Evolutionary conservation across 805 yeast genomes (phyloP), one percentile per base, ranked within the genome.

Genomic region (Brettanomyces sp.): DNA sequence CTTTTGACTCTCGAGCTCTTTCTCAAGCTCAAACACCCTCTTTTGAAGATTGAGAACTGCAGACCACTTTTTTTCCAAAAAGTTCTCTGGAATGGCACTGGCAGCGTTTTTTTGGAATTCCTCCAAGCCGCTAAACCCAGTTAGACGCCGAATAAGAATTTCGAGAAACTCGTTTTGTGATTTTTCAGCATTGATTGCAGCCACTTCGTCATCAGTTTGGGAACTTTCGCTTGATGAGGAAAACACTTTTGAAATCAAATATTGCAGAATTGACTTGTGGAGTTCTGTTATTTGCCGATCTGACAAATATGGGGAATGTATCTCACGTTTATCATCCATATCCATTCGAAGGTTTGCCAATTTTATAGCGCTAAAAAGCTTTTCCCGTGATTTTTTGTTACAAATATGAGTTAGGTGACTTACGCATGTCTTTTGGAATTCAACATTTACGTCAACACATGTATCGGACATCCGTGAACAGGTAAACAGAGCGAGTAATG

Each of bases 41-140:
- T 80, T 76, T 63, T 91, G 96, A 30, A 91, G 68, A 41, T 95
- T 68, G 32, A 87, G 71, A 4, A 90, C 91, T 0, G 95, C 81
- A 1, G 82, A 72, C 97, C 97, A 90, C 65, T 89, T 90, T 63
- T 82, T 83, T 53, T 83, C 87, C 36, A 87, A 50, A 41, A 56
- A 64, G 35, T 58, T 49, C 3, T 49, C 47, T 1, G 70, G 68
- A 5, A 62, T 53, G 6, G 53, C 41, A 30, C 39, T 22, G 4
- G 47, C 48, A 23, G 43, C 11, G 2, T 36, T 33, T n/a, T n/a
- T 35, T n/a, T n/a, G 22, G 37, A 35, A 35, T 28, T 28, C 32
- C 7, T 35, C 37, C n/a, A n/a, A 18, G n/a, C 13, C 7, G n/a
- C 2, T 12, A 2, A n/a, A n/a, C n/a, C 37, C 37, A 2, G 37